Evolutionary conservation across 805 yeast species (phyloP).

Genomic region (Candida boleticola): DNA sequence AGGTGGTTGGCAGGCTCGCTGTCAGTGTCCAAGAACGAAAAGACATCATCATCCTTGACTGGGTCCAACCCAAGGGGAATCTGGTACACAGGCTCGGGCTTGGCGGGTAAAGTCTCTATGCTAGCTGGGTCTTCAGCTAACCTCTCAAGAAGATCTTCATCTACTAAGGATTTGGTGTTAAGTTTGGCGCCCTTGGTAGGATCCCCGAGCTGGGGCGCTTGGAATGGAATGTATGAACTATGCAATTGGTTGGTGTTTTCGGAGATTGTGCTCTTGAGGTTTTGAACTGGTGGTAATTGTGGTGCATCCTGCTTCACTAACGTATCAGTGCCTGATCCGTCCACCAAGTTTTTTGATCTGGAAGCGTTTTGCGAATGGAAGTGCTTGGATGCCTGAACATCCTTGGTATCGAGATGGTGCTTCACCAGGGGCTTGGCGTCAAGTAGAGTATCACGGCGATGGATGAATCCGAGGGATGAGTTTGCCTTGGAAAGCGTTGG

Average conservation of each 20-base stretch:
- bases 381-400: slow-evolving; percentile 2
- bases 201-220: slow-evolving; percentile 18
- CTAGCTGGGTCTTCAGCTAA: slow-evolving; percentile 34
- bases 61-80: slow-evolving; percentile 47
- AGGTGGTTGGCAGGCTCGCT: slow-evolving; percentile 11
- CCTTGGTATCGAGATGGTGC: not conserved
- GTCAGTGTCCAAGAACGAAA: slow-evolving; percentile 21
- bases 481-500: slow-evolving; percentile 34
- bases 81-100: slow-evolving; percentile 26
- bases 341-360: slow-evolving; percentile 20
- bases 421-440: not conserved
- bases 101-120: slow-evolving; percentile 48
- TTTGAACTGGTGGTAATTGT: slow-evolving; percentile 8
- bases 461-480: slow-evolving; percentile 36
- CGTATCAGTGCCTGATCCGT: slow-evolving; percentile 23
- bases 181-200: slow-evolving; percentile 20
- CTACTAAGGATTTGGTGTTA: not conserved
- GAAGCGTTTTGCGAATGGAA: slow-evolving; percentile 18
- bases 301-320: slow-evolving; percentile 16
- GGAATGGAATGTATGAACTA: slow-evolving; percentile 15
- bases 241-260: slow-evolving; percentile 18
- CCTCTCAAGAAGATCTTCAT: slow-evolving; percentile 12
- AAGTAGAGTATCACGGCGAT: slow-evolving; percentile 5
- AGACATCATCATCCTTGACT: slow-evolving; percentile 24
- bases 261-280: slow-evolving; percentile 14